phyloP scores from a whole-genome alignment of 2,329 filamentous ascomycete species.

The Pestalotiopsis sp. region DNA sequence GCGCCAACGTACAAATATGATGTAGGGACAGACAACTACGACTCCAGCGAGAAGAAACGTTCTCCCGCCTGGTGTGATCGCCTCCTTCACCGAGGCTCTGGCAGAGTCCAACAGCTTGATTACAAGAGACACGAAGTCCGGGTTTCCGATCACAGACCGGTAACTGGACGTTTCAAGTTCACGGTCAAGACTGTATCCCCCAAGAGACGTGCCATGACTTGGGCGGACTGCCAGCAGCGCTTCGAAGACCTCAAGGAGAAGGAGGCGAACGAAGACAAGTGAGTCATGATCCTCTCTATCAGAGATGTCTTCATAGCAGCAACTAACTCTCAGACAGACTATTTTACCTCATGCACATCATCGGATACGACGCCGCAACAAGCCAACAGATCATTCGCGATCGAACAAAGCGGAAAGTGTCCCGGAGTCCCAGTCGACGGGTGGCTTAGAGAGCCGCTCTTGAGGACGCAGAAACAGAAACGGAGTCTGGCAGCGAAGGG shows the following conservation, averaged over 20 bases:
- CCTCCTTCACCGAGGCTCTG: slow-evolving; percentile 80
- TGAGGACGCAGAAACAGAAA: slow-evolving; percentile 1
- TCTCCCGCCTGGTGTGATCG: slow-evolving; percentile 97
- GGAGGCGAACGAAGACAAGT: slow-evolving; percentile 78
- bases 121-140: slow-evolving; percentile 88
- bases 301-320: neutral
- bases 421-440: slow-evolving; percentile 21
- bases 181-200: slow-evolving; percentile 81
- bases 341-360: slow-evolving; percentile 51
- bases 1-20: slow-evolving; percentile 99
- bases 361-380: slow-evolving; percentile 57
- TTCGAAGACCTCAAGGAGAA: slow-evolving; percentile 74
- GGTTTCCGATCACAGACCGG: slow-evolving; percentile 90
- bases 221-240: slow-evolving; percentile 73
- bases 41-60: slow-evolving; percentile 91
- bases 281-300: too few relatives aligned
- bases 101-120: slow-evolving; percentile 82
- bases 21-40: slow-evolving; percentile 90
- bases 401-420: slow-evolving; percentile 24
- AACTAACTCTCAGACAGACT: slow-evolving; percentile 37
- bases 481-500: neutral
- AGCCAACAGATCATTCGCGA: slow-evolving; percentile 50
- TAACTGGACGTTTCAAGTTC: slow-evolving; percentile 82
- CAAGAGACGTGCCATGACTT: slow-evolving; percentile 64
- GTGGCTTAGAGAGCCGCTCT: slow-evolving; percentile 19